Percentiles rank a stretch among this genome's conserved stretches.
Conservation (phyloP, 306 rosid genomes). For the Castanospermum australe region DNA sequence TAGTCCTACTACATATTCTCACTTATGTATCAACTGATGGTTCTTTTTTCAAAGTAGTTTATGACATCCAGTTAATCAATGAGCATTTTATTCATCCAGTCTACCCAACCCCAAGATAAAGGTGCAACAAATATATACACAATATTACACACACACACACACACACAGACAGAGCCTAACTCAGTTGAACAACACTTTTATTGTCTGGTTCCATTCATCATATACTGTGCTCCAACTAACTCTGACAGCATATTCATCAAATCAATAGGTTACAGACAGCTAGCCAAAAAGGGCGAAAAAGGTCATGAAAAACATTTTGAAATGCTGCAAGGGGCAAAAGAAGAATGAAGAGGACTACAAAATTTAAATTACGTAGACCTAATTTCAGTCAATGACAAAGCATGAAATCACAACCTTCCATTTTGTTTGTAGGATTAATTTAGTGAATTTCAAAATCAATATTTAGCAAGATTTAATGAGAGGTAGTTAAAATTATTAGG, state of each 20-base stretch:
- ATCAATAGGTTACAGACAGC: neutral
- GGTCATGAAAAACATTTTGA: neutral
- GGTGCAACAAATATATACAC: neutral
- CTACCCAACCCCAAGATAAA: neutral
- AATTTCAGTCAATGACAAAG: neutral
- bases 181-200: neutral
- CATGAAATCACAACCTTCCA: neutral
- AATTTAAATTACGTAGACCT: neutral
- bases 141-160: neutral
- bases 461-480: neutral
- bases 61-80: neutral
- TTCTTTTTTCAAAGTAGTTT: neutral
- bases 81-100: neutral
- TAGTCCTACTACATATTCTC: slow-evolving; percentile 5
- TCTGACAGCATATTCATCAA: neutral
- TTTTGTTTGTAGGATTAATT: neutral
- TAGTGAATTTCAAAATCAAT: neutral
- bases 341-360: neutral
- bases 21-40: neutral
- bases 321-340: neutral
- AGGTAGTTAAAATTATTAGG: neutral
- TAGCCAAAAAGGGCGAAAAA: neutral
- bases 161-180: neutral
- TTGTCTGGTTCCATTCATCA: neutral
- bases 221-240: neutral